Percentiles rank a stretch among this genome's conserved stretches.
phyloP scores from a whole-genome alignment of 495 filamentous ascomycete genomes.

The Trichocladium antarcticum region DNA sequence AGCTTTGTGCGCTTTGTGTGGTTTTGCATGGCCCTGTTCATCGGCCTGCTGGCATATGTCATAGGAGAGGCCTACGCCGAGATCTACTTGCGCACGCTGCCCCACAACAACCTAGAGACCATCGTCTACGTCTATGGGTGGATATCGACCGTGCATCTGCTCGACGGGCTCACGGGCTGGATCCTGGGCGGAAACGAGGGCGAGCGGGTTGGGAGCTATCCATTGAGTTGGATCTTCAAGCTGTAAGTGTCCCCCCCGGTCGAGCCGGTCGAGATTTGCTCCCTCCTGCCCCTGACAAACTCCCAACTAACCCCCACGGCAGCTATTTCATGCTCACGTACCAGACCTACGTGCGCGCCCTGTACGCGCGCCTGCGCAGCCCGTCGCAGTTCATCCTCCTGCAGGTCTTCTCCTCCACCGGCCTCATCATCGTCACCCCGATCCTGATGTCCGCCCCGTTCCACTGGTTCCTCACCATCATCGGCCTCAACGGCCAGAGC shows the following conservation, averaged over 20 bases:
- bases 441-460: constrained; percentile 47
- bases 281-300: not conserved
- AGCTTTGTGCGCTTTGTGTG: constrained; percentile 56
- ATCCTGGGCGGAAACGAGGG: constrained; percentile 49
- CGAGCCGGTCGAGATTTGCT: not conserved
- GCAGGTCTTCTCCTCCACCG: constrained; percentile 45
- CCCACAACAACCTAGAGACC: constrained; percentile 51
- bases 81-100: constrained; percentile 52
- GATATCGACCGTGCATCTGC: constrained; percentile 50
- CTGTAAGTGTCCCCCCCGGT: constrained; percentile 32
- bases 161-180: constrained; percentile 51
- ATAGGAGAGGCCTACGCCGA: constrained; percentile 57
- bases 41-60: constrained; percentile 49
- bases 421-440: constrained; percentile 48
- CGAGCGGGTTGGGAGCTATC: constrained; percentile 51
- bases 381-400: constrained; percentile 49
- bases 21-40: constrained; percentile 50
- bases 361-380: constrained; percentile 52
- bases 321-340: constrained; percentile 56
- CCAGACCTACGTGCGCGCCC: constrained; percentile 56
- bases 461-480: constrained; percentile 39
- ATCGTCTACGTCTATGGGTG: constrained; percentile 56
- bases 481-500: constrained; percentile 41
- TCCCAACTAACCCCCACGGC: constrained; percentile 13
- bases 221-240: constrained; percentile 53